Percentiles rank a stretch among this genome's conserved stretches.
These are phyloP conservation scores for Nicotiana obtusifolia DNA, from an alignment of 257 asterid species.

Conservation along the genomic window DNA sequence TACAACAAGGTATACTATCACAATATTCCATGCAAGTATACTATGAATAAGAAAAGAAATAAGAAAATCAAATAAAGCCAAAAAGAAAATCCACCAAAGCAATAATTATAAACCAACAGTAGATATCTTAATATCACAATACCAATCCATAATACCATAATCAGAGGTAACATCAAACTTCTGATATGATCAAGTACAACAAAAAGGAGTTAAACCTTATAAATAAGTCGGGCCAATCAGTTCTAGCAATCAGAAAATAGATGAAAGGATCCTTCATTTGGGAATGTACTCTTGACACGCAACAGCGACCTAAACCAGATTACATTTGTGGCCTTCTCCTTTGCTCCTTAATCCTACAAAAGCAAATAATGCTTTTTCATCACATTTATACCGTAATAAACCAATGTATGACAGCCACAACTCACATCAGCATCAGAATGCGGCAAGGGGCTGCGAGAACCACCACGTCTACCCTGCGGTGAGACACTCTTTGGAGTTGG, in stretches of 20 bases:
- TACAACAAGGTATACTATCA: slow-evolving; percentile 12
- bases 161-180: slow-evolving; percentile 23
- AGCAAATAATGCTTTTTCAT: neutral
- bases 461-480: slow-evolving; percentile 52
- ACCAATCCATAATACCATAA: slow-evolving; percentile 19
- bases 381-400: neutral
- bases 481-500: slow-evolving; percentile 67
- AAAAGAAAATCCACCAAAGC: neutral
- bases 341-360: slow-evolving; percentile 34
- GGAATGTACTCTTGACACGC: slow-evolving; percentile 7
- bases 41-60: neutral
- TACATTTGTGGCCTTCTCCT: slow-evolving; percentile 13
- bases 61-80: neutral
- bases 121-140: slow-evolving; percentile 9
- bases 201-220: slow-evolving; percentile 46
- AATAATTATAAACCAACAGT: slow-evolving; percentile 10
- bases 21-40: slow-evolving; percentile 10
- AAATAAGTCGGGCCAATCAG: slow-evolving; percentile 23
- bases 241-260: slow-evolving; percentile 43
- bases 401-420: neutral
- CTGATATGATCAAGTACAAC: slow-evolving; percentile 35
- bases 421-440: slow-evolving; percentile 86
- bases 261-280: slow-evolving; percentile 26
- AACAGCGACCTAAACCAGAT: slow-evolving; percentile 8
- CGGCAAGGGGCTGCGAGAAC: slow-evolving; percentile 66